These are phyloP conservation scores for Helenozyma rhizophorensis DNA, from an alignment of 805 yeast species.

Conservation along the genomic window DNA sequence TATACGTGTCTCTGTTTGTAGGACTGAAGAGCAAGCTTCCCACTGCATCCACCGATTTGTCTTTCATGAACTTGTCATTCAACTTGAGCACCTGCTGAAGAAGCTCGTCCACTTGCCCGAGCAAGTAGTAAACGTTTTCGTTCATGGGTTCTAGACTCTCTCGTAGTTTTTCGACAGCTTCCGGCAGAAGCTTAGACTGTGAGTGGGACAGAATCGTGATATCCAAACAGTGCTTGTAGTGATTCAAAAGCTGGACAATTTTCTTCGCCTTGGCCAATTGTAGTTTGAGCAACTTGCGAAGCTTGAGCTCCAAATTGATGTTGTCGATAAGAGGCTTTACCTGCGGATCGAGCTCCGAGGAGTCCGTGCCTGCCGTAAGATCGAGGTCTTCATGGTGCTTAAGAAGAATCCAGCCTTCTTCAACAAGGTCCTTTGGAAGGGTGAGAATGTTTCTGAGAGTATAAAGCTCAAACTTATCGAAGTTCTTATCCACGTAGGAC, in stretches of 20 bases:
- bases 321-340: slow-evolving; percentile 26
- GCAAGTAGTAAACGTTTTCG: slow-evolving; percentile 43
- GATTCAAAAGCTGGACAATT: slow-evolving; percentile 27
- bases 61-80: slow-evolving; percentile 21
- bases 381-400: slow-evolving; percentile 62
- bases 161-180: slow-evolving; percentile 24
- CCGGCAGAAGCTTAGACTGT: slow-evolving; percentile 16
- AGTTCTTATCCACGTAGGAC: slow-evolving; percentile 70
- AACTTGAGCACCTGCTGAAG: slow-evolving; percentile 25
- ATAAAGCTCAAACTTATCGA: slow-evolving; percentile 83
- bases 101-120: slow-evolving; percentile 40
- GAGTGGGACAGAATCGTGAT: slow-evolving; percentile 14
- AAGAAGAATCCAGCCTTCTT: slow-evolving; percentile 62
- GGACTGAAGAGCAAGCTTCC: slow-evolving; percentile 24
- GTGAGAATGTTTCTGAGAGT: slow-evolving; percentile 70
- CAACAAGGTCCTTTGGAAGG: slow-evolving; percentile 61
- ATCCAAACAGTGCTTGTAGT: slow-evolving; percentile 26
- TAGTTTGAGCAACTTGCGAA: slow-evolving; percentile 37
- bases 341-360: slow-evolving; percentile 21
- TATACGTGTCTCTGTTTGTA: slow-evolving; percentile 34
- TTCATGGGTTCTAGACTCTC: slow-evolving; percentile 39
- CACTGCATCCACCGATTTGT: slow-evolving; percentile 15
- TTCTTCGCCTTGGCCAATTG: slow-evolving; percentile 37
- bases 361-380: slow-evolving; percentile 7
- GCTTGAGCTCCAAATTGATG: slow-evolving; percentile 40